Evolutionary conservation across 2,329 filamentous ascomycete species (phyloP).

Genomic region (Colletotrichum eremochloae): DNA sequence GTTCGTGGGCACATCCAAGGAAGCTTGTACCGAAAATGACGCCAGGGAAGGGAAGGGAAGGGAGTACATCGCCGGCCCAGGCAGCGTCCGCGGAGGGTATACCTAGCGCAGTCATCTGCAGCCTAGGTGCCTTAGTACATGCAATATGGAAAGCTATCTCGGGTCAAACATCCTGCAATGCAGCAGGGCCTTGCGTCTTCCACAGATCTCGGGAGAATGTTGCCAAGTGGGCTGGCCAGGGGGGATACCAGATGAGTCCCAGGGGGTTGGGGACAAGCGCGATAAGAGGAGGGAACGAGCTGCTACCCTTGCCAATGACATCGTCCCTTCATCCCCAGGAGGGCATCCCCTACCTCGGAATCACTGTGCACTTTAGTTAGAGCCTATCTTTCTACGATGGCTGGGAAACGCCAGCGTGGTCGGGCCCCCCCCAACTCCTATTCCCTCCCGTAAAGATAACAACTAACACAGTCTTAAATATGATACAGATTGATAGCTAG

Average conservation of each 20-base stretch:
- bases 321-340: neutral
- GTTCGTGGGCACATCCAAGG: neutral
- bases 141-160: neutral
- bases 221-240: neutral
- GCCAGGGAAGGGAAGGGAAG: neutral
- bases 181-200: neutral
- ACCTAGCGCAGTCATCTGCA: neutral
- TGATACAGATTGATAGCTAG: neutral
- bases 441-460: too few species aligned
- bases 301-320: constrained; percentile 1
- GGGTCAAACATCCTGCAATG: neutral
- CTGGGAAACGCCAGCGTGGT: neutral
- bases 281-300: neutral
- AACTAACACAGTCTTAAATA: neutral
- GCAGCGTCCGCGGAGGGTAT: neutral
- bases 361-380: neutral
- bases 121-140: neutral
- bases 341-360: neutral
- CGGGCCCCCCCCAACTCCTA: neutral
- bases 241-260: neutral
- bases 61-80: neutral
- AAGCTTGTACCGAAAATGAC: neutral
- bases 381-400: neutral
- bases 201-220: neutral
- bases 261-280: neutral